Conservation (phyloP, 192 early-diverging fungal species). For the Irineochytrium annulatum region DNA sequence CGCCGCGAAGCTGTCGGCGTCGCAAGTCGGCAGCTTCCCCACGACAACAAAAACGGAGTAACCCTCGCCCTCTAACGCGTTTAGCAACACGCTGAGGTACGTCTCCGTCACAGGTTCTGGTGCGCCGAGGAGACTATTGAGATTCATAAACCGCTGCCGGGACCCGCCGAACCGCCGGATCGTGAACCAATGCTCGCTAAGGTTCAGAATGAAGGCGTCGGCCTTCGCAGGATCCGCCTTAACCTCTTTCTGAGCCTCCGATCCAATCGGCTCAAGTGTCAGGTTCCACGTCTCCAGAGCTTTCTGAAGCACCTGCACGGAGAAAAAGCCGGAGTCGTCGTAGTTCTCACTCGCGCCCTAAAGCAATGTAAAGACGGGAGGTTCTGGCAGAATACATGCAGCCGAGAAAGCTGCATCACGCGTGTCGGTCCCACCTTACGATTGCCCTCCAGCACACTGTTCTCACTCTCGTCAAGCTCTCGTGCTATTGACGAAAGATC, state of each 20-base stretch:
- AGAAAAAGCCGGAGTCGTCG: slow-evolving; percentile 67
- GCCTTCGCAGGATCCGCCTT: slow-evolving; percentile 56
- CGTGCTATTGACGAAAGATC: slow-evolving; percentile 68
- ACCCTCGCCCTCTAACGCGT: slow-evolving; percentile 41
- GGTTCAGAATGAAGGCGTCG: slow-evolving; percentile 69
- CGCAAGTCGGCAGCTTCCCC: slow-evolving; percentile 23
- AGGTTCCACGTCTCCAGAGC: slow-evolving; percentile 57
- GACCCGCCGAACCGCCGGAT: slow-evolving; percentile 63
- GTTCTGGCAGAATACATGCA: neutral
- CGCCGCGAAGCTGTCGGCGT: slow-evolving; percentile 39
- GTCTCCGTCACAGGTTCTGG: slow-evolving; percentile 65
- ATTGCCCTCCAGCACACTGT: no score
- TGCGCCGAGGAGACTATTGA: slow-evolving; percentile 52
- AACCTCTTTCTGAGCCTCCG: slow-evolving; percentile 39
- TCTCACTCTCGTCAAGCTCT: slow-evolving; percentile 62
- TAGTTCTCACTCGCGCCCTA: slow-evolving; percentile 39
- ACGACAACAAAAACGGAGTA: slow-evolving; percentile 48
- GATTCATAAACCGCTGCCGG: slow-evolving; percentile 70
- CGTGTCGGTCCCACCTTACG: no score
- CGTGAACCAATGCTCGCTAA: slow-evolving; percentile 59
- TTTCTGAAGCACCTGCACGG: slow-evolving; percentile 58
- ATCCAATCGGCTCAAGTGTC: slow-evolving; percentile 52
- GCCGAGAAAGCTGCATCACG: no score
- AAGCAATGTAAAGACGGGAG: slow-evolving; percentile 1
- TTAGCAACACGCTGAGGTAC: slow-evolving; percentile 50